Percentiles rank a stretch among this genome's conserved stretches.
Conservation (phyloP, 2,329 filamentous ascomycete genomes). For the Penicillium sp. region DNA sequence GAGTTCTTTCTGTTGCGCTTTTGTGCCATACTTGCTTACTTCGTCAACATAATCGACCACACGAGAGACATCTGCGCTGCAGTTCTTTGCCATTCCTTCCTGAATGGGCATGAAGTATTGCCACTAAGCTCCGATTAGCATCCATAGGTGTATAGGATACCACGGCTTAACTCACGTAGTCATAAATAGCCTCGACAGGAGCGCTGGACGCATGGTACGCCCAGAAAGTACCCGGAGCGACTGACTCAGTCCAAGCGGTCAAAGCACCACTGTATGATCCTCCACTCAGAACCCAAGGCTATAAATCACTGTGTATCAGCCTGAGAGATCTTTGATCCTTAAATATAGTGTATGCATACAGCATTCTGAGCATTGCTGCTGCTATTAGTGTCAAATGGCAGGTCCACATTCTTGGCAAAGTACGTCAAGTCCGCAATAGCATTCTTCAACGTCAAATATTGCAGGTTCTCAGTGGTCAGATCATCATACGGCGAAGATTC, state of each 20-base stretch:
- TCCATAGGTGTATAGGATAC: neutral
- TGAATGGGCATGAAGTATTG: slow-evolving; percentile 59
- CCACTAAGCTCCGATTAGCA: slow-evolving; percentile 40
- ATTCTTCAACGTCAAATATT: slow-evolving; percentile 56
- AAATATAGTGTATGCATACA: slow-evolving; percentile 20
- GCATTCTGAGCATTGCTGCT: slow-evolving; percentile 53
- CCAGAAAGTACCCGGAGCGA: slow-evolving; percentile 59
- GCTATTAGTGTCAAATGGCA: slow-evolving; percentile 54
- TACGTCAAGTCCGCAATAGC: slow-evolving; percentile 55
- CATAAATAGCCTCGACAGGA: slow-evolving; percentile 55
- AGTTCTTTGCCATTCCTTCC: slow-evolving; percentile 60
- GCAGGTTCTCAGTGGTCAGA: slow-evolving; percentile 54
- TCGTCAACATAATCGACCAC: slow-evolving; percentile 59
- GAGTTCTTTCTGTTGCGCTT: slow-evolving; percentile 44
- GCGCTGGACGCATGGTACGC: slow-evolving; percentile 60
- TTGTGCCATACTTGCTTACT: slow-evolving; percentile 45
- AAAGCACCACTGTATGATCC: slow-evolving; percentile 60
- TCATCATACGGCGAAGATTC: slow-evolving; percentile 54
- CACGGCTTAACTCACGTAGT: slow-evolving; percentile 42
- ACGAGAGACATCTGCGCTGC: slow-evolving; percentile 52
- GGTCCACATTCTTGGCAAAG: slow-evolving; percentile 54
- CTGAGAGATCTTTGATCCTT: neutral
- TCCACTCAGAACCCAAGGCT: slow-evolving; percentile 59
- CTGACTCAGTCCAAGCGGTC: slow-evolving; percentile 56
- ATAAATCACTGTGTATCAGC: neutral